Conservation (phyloP, 768 basidiomycete genomes). For the Tylopilus rubrobrunneus region DNA sequence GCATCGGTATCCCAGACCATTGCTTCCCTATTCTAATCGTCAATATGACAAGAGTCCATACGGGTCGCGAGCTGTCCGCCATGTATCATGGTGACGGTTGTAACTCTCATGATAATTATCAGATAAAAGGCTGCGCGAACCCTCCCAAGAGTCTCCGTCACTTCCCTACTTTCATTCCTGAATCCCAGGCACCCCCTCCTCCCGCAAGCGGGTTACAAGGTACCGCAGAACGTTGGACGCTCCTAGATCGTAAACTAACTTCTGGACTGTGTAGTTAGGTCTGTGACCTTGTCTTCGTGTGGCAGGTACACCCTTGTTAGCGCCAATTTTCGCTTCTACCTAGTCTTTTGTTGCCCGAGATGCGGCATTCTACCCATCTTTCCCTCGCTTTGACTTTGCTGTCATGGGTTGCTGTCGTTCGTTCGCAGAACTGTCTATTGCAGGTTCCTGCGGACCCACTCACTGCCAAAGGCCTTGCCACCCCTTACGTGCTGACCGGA, state of each 20-base stretch:
- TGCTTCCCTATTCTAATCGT: slow-evolving; percentile 1
- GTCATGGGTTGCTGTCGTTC: slow-evolving; percentile 9
- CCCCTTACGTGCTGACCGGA: slow-evolving; percentile 25
- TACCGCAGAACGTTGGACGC: neutral
- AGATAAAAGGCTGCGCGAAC: slow-evolving; percentile 10
- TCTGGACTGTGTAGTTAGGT: slow-evolving; percentile 8
- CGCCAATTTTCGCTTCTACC: neutral
- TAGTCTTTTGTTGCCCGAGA: slow-evolving; percentile 1
- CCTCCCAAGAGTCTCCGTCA: neutral
- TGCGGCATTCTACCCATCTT: slow-evolving; percentile 6
- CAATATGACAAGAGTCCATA: neutral
- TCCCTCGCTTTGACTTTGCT: slow-evolving; percentile 15
- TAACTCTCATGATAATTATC: neutral
- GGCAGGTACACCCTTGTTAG: slow-evolving; percentile 19
- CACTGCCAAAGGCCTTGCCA: slow-evolving; percentile 25
- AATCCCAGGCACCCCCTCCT: neutral
- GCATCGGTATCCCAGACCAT: too few species aligned
- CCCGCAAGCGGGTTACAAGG: slow-evolving; percentile 14
- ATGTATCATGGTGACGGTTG: slow-evolving; percentile 14
- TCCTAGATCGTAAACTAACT: neutral
- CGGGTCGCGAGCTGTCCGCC: neutral
- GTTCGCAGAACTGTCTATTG: slow-evolving; percentile 23
- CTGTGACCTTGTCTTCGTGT: slow-evolving; percentile 21
- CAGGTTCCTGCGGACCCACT: slow-evolving; percentile 21
- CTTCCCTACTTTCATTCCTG: neutral